Base-by-base conservation (phyloP, 2,329 filamentous ascomycete species). In the Aspergillus thermomutatus region DNA sequence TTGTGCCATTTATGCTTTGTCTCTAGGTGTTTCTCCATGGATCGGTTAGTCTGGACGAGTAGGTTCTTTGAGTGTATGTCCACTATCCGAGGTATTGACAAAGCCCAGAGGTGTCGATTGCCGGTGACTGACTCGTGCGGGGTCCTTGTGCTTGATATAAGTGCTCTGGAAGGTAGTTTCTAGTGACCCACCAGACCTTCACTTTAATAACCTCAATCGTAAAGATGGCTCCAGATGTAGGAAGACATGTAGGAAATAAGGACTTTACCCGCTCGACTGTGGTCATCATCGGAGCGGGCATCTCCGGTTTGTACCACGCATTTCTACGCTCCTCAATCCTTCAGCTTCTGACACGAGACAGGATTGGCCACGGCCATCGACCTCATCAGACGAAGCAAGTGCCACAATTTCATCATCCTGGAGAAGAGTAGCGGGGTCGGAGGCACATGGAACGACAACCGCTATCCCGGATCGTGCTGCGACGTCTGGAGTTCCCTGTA, bases 281-380 rank as follows among this genome's bases (percentile, higher is more conserved):
- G 1, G 78, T 84, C 8, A 85, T 85, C 52, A 81, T 86, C 37
- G 83, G 83, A 3, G 82, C 80, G 7, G 81, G 81, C 0, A 77
- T 83, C 31, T 81, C 79, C 56, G 80, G 80, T 78, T 68, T 25
- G 65, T 47, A 21, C 11, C 27, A 43, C 21, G 40, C 8, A n/a
- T 11, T 34, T 40, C 6, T 7, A 34, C 5, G 5, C 3, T 6
- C 5, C 17, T 45, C 25, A 37, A 23, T 4, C 28, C 7, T 23
- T 9, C 21, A 3, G 4, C 41, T 49, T 25, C 43, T 55, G 47
- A 54, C 41, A 14, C 8, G 8, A 47, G 49, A 21, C 8, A 72
- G 82, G 82, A 31, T 78, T 84, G 66, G 83, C 81, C 61, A 81
- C 79, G 65, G 82, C 82, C 14, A 85, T 85, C 56, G 80, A 85